A percentile compares a stretch with the other conserved stretches of the same genome.
phyloP scores from a whole-genome alignment of 352 stramenopile genomes.

The Pythium phragmitis region DNA sequence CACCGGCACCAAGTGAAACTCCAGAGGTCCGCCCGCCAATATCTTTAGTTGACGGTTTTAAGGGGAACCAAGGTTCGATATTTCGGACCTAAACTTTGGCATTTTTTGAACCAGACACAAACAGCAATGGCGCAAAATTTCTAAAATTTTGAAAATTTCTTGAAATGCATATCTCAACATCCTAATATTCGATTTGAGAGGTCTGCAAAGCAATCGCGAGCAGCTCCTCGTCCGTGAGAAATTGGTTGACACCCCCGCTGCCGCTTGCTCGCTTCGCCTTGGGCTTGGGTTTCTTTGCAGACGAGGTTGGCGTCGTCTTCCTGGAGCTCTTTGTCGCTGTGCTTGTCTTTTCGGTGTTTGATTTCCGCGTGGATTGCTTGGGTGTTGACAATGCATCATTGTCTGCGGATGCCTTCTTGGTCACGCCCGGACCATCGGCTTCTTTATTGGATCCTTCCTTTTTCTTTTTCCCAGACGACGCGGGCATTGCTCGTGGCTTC shows the following conservation, averaged over 20 bases:
- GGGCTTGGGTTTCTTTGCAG: conserved; percentile 22
- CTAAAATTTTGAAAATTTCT: background rate
- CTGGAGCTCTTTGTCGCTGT: background rate
- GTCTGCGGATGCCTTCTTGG: background rate
- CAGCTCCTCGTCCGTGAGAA: conserved; percentile 30
- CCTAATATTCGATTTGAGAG: conserved; percentile 33
- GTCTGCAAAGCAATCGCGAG: conserved; percentile 28
- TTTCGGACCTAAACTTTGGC: background rate
- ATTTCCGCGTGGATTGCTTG: conserved; percentile 3
- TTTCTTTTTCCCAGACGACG: conserved; percentile 16
- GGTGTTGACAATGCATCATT: background rate
- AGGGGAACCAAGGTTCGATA: conserved; percentile 1
- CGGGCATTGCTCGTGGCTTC: conserved; percentile 4
- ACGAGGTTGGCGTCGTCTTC: conserved; percentile 10
- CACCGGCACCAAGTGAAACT: conserved; percentile 8
- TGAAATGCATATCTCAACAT: background rate
- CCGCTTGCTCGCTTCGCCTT: conserved; percentile 25
- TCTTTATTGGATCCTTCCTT: conserved; percentile 7
- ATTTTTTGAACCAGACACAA: background rate
- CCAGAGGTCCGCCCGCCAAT: background rate
- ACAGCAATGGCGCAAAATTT: background rate
- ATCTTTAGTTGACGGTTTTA: conserved; percentile 30
- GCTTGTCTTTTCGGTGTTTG: background rate
- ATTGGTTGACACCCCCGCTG: background rate
- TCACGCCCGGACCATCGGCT: no score